Evolutionary conservation across 1,284 basidiomycete genomes (phyloP).

Genomic region (Tremellales sp.): DNA sequence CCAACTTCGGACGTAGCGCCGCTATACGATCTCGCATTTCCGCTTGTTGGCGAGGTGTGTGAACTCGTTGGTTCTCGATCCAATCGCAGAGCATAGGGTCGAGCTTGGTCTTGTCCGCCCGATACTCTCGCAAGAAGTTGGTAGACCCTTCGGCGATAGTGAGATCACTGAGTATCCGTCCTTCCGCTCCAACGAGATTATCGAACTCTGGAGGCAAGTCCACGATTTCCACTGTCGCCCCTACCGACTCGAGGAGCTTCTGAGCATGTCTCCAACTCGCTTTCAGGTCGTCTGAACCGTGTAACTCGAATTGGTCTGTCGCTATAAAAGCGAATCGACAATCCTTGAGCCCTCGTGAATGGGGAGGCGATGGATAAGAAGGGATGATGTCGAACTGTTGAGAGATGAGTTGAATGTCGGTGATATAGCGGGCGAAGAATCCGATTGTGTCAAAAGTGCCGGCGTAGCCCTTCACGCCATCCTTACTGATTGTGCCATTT

Average conservation of each 20-base stretch:
- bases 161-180: not conserved
- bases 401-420: slow-evolving; percentile 31
- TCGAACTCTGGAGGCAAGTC: slow-evolving; percentile 21
- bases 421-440: slow-evolving; percentile 28
- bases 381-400: slow-evolving; percentile 20
- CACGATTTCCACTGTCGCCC: slow-evolving; percentile 19
- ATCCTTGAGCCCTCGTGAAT: slow-evolving; percentile 3
- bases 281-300: slow-evolving; percentile 10
- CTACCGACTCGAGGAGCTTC: slow-evolving; percentile 14
- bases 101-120: slow-evolving; percentile 3
- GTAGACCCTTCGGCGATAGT: slow-evolving; percentile 12
- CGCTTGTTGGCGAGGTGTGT: slow-evolving; percentile 9
- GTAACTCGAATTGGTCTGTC: slow-evolving; percentile 18
- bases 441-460: slow-evolving; percentile 36
- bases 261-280: slow-evolving; percentile 13
- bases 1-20: slow-evolving; percentile 18
- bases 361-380: slow-evolving; percentile 14
- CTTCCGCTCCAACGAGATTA: slow-evolving; percentile 1
- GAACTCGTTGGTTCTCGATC: slow-evolving; percentile 9
- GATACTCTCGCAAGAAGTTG: slow-evolving; percentile 15
- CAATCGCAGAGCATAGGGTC: slow-evolving; percentile 2
- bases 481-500: slow-evolving; percentile 32
- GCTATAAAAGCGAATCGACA: slow-evolving; percentile 28
- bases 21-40: slow-evolving; percentile 21
- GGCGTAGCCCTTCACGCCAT: slow-evolving; percentile 31